Conservation (phyloP, 306 rosid species). For the Begonia masoniana region DNA sequence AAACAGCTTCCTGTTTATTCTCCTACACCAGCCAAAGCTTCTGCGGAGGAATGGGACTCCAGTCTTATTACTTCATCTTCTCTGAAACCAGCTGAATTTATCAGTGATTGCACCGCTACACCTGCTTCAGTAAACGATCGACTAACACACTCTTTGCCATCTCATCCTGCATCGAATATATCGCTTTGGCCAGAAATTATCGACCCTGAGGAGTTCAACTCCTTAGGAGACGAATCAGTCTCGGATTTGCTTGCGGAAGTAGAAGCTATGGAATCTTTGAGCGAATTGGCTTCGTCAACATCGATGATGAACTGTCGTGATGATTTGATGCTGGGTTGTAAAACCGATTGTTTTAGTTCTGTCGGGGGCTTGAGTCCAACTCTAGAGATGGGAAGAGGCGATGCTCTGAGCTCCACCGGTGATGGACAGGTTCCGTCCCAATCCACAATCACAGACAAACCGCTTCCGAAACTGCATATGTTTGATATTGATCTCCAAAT, state of each 20-base stretch:
- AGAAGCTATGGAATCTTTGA: conserved; percentile 90
- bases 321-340: conserved; percentile 51
- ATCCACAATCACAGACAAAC: conserved; percentile 34
- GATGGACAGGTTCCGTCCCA: conserved; percentile 47
- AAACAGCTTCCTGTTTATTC: conserved; percentile 23
- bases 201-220: conserved; percentile 53
- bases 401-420: conserved; percentile 61
- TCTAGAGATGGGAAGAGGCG: conserved; percentile 68
- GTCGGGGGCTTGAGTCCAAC: conserved; percentile 56
- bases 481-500: conserved; percentile 39
- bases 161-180: conserved; percentile 39
- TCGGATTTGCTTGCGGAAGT: conserved; percentile 98
- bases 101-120: conserved; percentile 21
- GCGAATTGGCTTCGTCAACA: conserved; percentile 68
- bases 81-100: conserved; percentile 25
- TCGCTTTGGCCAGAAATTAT: conserved; percentile 66
- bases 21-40: conserved; percentile 26
- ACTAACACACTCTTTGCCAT: conserved; percentile 31
- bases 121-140: conserved; percentile 29
- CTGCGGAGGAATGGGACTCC: conserved; percentile 45
- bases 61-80: conserved; percentile 38
- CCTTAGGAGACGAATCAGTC: conserved; percentile 65
- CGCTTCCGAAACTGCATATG: conserved; percentile 14
- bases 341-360: conserved; percentile 52
- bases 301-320: conserved; percentile 54